Conservation (phyloP, 2,329 filamentous ascomycete genomes). For the Leptographium lundbergii region DNA sequence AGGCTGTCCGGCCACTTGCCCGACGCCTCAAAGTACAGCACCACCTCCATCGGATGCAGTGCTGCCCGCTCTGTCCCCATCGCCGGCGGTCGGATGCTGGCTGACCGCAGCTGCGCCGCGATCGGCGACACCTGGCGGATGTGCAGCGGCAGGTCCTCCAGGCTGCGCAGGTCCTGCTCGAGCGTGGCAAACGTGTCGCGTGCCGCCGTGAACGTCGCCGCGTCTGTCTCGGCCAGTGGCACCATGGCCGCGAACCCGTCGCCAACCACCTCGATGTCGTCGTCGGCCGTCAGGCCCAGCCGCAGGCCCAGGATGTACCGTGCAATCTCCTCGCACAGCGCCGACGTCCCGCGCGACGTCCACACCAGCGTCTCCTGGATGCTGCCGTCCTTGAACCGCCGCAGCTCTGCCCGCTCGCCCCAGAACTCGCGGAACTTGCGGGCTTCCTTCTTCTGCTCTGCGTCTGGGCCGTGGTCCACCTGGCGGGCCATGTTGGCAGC, state of each 20-base stretch:
- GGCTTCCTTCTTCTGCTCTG: slow-evolving; percentile 74
- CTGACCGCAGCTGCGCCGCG: slow-evolving; percentile 59
- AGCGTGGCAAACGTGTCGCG: slow-evolving; percentile 59
- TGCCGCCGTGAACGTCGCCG: slow-evolving; percentile 52
- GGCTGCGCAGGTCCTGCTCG: slow-evolving; percentile 61
- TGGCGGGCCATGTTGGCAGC: slow-evolving; percentile 57
- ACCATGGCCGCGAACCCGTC: slow-evolving; percentile 37
- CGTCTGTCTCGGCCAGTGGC: slow-evolving; percentile 31
- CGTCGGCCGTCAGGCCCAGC: slow-evolving; percentile 41
- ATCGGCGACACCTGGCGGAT: slow-evolving; percentile 68
- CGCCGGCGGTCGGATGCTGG: slow-evolving; percentile 45
- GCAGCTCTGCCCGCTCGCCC: slow-evolving; percentile 85
- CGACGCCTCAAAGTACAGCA: slow-evolving; percentile 87
- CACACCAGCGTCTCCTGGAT: slow-evolving; percentile 89
- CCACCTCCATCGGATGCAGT: slow-evolving; percentile 55
- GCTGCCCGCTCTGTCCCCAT: slow-evolving; percentile 31
- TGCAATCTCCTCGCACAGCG: slow-evolving; percentile 70
- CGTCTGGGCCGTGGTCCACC: slow-evolving; percentile 78
- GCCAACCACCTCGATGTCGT: slow-evolving; percentile 34
- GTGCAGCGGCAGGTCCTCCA: slow-evolving; percentile 79
- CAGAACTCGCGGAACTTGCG: slow-evolving; percentile 80
- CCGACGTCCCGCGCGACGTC: slow-evolving; percentile 48
- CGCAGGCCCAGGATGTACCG: slow-evolving; percentile 59
- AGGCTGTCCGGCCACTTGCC: slow-evolving; percentile 89
- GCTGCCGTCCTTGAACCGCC: slow-evolving; percentile 88